These are phyloP conservation scores for Echium plantagineum DNA, from an alignment of 257 asterid species.

Conservation along the genomic window DNA sequence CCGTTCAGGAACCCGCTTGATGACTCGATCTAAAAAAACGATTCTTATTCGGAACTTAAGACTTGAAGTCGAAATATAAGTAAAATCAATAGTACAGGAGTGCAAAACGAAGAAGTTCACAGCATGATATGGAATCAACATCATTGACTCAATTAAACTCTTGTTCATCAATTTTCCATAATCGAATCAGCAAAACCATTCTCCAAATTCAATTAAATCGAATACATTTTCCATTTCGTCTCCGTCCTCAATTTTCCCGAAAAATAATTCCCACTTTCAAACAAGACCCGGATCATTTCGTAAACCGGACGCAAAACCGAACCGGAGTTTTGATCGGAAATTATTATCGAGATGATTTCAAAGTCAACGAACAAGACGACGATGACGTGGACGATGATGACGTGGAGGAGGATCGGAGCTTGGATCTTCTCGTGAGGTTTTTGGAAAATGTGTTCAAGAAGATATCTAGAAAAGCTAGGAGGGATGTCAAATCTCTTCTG, in stretches of 20 bases:
- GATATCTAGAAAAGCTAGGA: conserved; percentile 75
- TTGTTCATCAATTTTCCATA: not conserved
- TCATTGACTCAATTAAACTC: no score
- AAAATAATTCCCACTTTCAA: not conserved
- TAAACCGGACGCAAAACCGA: conserved; percentile 36
- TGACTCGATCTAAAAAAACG: no score
- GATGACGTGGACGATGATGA: conserved; percentile 75
- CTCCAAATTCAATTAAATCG: not conserved
- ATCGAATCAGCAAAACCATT: not conserved
- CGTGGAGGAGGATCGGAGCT: conserved; percentile 73
- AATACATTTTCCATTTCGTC: not conserved
- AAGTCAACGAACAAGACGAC: conserved; percentile 20
- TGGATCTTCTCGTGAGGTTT: conserved; percentile 74
- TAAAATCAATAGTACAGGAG: no score
- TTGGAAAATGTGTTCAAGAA: conserved; percentile 74
- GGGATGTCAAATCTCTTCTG: conserved; percentile 78
- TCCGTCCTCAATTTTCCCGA: not conserved
- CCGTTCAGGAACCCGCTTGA: no score
- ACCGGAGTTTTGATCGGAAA: conserved; percentile 39
- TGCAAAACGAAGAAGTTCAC: no score
- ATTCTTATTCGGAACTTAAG: no score
- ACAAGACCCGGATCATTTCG: no score
- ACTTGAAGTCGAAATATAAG: no score
- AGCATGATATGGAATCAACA: not conserved
- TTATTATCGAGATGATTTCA: conserved; percentile 23